Percentiles rank a stretch among this genome's conserved stretches.
Evolutionary conservation across 2,329 filamentous ascomycete genomes (phyloP).

Genomic region (Pseudogymnoascus sp.): DNA sequence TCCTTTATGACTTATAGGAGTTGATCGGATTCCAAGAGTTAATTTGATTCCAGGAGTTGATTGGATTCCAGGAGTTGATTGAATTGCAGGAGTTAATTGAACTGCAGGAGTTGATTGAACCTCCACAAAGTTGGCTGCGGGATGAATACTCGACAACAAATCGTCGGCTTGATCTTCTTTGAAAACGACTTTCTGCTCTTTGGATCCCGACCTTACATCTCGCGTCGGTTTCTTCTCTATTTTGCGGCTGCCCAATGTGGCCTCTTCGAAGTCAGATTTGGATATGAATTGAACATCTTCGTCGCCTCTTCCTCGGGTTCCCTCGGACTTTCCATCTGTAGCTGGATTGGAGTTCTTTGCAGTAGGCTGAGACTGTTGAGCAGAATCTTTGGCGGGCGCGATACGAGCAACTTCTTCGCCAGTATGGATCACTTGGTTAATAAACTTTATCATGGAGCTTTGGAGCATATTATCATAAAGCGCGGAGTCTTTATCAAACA

Average conservation of each 20-base stretch:
- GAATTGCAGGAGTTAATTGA: background rate
- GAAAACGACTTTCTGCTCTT: background rate
- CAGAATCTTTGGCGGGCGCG: background rate
- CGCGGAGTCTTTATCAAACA: background rate
- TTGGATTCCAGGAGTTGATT: no score
- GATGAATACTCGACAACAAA: background rate
- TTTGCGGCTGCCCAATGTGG: background rate
- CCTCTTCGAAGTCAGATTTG: background rate
- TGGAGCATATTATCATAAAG: background rate
- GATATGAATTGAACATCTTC: background rate
- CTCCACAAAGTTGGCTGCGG: background rate
- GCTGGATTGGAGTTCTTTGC: background rate
- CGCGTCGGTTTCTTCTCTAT: background rate
- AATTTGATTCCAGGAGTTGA: no score
- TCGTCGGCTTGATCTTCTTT: background rate
- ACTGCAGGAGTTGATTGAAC: background rate
- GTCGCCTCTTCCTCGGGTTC: background rate
- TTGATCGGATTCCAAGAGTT: background rate
- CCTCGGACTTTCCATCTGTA: background rate
- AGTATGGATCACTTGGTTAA: background rate
- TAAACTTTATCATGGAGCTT: background rate
- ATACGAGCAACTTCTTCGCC: background rate
- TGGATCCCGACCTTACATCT: background rate
- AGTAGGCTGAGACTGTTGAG: background rate
- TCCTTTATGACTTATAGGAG: background rate